These are phyloP conservation scores for Umbilicaria muhlenbergii DNA, from an alignment of 495 filamentous ascomycete genomes.

Conservation along the genomic window DNA sequence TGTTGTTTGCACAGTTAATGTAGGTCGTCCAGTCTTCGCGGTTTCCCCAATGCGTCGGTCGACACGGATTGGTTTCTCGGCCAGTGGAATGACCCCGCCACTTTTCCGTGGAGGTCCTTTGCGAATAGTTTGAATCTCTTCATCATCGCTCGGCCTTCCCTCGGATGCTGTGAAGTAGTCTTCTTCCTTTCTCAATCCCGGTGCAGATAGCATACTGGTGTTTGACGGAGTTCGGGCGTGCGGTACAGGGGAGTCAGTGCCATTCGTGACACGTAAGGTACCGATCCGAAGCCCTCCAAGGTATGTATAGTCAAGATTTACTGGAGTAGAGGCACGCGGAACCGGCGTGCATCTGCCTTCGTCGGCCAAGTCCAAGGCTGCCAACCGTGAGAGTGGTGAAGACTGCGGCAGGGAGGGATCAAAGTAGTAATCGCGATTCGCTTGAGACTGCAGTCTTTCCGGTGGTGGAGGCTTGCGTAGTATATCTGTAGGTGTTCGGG, in stretches of 20 bases:
- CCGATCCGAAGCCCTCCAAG: slow-evolving; percentile 32
- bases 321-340: slow-evolving; percentile 24
- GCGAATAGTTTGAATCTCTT: too few species aligned
- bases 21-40: background rate
- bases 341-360: slow-evolving; percentile 10
- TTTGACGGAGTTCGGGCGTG: slow-evolving; percentile 17
- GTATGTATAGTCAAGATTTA: slow-evolving; percentile 30
- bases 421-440: slow-evolving; percentile 11
- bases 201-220: background rate
- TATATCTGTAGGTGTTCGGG: slow-evolving; percentile 23
- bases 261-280: slow-evolving; percentile 34
- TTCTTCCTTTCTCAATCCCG: slow-evolving; percentile 1
- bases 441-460: slow-evolving; percentile 1
- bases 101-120: too few species aligned
- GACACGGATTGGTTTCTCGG: background rate
- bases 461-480: slow-evolving; percentile 13
- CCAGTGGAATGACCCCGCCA: too few species aligned
- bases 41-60: background rate
- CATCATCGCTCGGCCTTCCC: slow-evolving; percentile 1
- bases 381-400: slow-evolving; percentile 12
- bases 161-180: slow-evolving; percentile 9
- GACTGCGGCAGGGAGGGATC: slow-evolving; percentile 8
- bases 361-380: slow-evolving; percentile 4
- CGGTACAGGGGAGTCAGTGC: slow-evolving; percentile 27
- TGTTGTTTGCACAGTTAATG: too few species aligned